A percentile compares a stretch with the other conserved stretches of the same genome.
Evolutionary conservation across 768 basidiomycete genomes (phyloP).

Genomic region (Gyrodon lividus): DNA sequence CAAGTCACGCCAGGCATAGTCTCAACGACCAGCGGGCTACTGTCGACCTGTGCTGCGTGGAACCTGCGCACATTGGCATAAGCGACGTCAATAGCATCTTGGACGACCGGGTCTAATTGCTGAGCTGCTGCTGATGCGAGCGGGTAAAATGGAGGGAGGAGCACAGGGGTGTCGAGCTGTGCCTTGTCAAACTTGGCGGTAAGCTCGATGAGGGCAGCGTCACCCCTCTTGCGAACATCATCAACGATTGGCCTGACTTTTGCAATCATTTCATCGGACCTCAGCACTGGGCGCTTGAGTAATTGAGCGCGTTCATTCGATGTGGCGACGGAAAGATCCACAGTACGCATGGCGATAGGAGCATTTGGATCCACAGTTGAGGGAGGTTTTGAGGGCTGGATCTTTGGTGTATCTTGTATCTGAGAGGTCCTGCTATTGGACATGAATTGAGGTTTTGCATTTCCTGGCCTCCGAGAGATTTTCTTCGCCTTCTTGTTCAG

Average conservation of each 20-base stretch:
- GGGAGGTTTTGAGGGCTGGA: slow-evolving; percentile 23
- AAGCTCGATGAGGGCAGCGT: slow-evolving; percentile 80
- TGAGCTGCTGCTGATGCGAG: slow-evolving; percentile 49
- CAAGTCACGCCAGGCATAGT: slow-evolving; percentile 99
- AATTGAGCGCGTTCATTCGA: slow-evolving; percentile 60
- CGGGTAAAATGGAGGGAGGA: slow-evolving; percentile 73
- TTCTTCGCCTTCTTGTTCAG: slow-evolving; percentile 85
- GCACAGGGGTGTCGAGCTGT: slow-evolving; percentile 61
- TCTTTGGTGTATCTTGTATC: slow-evolving; percentile 27
- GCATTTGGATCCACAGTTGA: slow-evolving; percentile 30
- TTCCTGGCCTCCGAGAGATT: slow-evolving; percentile 83
- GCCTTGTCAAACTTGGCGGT: slow-evolving; percentile 94
- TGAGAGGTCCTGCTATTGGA: slow-evolving; percentile 20
- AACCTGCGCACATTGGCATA: slow-evolving; percentile 91
- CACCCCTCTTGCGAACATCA: slow-evolving; percentile 79
- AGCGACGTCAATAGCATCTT: slow-evolving; percentile 82
- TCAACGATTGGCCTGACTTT: slow-evolving; percentile 95
- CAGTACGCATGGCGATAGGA: slow-evolving; percentile 77
- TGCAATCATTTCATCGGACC: slow-evolving; percentile 57
- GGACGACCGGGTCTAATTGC: slow-evolving; percentile 60
- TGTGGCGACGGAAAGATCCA: slow-evolving; percentile 50
- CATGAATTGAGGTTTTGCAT: slow-evolving; percentile 85
- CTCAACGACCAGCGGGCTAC: slow-evolving; percentile 74
- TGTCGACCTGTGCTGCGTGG: slow-evolving; percentile 84
- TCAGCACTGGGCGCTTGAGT: slow-evolving; percentile 87